phyloP scores from a whole-genome alignment of 371 early-diverging fungal species.

The Mortierella sp. region DNA sequence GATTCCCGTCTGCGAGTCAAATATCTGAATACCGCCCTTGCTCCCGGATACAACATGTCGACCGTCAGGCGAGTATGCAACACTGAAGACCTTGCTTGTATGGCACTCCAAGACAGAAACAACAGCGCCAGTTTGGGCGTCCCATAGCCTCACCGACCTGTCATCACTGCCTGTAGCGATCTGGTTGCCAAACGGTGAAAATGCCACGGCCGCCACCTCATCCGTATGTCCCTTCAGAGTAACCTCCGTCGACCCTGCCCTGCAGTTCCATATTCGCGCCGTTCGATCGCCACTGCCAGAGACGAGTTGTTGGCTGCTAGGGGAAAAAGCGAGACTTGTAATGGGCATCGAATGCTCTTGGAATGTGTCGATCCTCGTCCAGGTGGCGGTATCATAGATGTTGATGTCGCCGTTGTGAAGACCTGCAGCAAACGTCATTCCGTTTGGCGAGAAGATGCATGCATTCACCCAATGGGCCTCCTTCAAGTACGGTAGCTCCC shows the following conservation, averaged over 20 bases:
- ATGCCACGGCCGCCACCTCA: not conserved
- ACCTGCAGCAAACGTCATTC: not conserved
- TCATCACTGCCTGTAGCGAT: conserved; percentile 8
- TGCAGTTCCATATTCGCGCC: conserved; percentile 7
- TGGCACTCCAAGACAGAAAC: not conserved
- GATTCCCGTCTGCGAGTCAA: not conserved
- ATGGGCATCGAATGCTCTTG: not conserved
- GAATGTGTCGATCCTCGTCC: not conserved
- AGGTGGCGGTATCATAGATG: not conserved
- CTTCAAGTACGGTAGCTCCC: not conserved
- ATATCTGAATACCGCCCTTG: not conserved
- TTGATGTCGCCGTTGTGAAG: not conserved
- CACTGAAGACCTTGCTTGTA: not conserved
- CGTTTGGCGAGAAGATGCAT: conserved; percentile 1
- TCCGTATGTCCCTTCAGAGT: not conserved
- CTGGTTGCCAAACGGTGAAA: conserved; percentile 11
- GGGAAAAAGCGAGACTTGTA: conserved; percentile 10
- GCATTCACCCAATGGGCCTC: not conserved
- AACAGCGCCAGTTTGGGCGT: not conserved
- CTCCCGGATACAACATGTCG: not conserved
- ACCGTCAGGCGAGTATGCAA: conserved; percentile 2
- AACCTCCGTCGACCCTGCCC: not conserved
- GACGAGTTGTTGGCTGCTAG: conserved; percentile 13
- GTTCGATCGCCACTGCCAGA: conserved; percentile 8
- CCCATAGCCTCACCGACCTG: conserved; percentile 10